These are phyloP conservation scores for Beauveria caledonica DNA, from an alignment of 2,329 filamentous ascomycete species.

Conservation along the genomic window DNA sequence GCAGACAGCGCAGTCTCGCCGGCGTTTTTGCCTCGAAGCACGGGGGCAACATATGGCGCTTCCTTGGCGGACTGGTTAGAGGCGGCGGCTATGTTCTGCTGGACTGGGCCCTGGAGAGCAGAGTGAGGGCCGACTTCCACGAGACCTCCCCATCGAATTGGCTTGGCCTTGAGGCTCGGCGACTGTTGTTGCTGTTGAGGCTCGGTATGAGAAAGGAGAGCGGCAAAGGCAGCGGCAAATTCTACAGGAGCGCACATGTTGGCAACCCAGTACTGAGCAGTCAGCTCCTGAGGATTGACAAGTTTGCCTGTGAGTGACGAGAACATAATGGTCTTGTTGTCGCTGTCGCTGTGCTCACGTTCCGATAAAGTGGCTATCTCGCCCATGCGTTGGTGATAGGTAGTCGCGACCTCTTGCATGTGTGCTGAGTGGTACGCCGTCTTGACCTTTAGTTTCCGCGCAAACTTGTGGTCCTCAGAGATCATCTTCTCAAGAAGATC, in stretches of 20 bases:
- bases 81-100: conserved; percentile 13
- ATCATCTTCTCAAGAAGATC: not conserved
- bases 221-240: not conserved
- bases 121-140: conserved; percentile 21
- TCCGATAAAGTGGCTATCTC: not conserved
- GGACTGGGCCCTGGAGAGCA: conserved; percentile 16
- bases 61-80: conserved; percentile 18
- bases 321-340: not conserved
- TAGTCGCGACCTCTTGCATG: conserved; percentile 18
- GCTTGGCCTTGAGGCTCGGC: not conserved
- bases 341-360: not conserved
- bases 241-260: not conserved
- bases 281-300: not conserved
- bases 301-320: not conserved
- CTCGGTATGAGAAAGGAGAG: not conserved
- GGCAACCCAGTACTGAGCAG: not conserved
- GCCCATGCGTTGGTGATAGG: conserved; percentile 16
- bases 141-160: conserved; percentile 3
- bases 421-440: conserved; percentile 22
- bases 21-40: conserved; percentile 19
- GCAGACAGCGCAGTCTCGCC: conserved; percentile 13
- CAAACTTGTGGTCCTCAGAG: conserved; percentile 12
- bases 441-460: conserved; percentile 22
- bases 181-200: not conserved
- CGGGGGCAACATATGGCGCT: not conserved